Conservation (phyloP, 2,329 filamentous ascomycete species). For the Magnaporthales sp. region DNA sequence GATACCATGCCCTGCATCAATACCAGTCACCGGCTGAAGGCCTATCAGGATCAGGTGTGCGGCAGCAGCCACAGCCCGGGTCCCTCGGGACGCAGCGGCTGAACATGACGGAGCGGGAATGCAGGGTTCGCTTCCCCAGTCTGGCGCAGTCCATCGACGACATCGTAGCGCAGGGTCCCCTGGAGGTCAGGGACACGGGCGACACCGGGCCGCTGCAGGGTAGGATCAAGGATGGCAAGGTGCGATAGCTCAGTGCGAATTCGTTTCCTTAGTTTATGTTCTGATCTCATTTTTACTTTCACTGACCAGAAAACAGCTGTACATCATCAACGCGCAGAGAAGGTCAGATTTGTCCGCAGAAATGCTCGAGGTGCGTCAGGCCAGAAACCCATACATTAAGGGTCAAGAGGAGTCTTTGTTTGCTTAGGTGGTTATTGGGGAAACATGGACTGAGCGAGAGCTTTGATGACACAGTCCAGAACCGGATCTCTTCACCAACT, state of each 20-base stretch:
- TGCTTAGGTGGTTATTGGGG: not conserved
- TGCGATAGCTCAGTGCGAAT: conserved; percentile 9
- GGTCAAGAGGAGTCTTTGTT: not conserved
- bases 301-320: conserved; percentile 22
- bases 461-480: conserved; percentile 26
- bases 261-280: not conserved
- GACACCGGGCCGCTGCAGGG: conserved; percentile 32
- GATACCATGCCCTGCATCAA: not conserved
- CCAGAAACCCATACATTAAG: not conserved
- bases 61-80: not conserved
- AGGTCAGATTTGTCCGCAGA: conserved; percentile 30
- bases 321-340: conserved; percentile 32
- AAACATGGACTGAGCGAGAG: not conserved
- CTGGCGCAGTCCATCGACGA: conserved; percentile 37
- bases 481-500: conserved; percentile 44
- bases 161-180: conserved; percentile 32
- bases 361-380: conserved; percentile 28
- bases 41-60: not conserved
- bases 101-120: conserved; percentile 32
- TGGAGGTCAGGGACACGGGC: conserved; percentile 27
- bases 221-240: conserved; percentile 32
- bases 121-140: conserved; percentile 33
- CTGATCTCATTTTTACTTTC: not conserved
- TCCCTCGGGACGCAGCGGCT: conserved; percentile 18
- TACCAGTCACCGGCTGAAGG: not conserved